Evolutionary conservation across 2,329 filamentous ascomycete genomes (phyloP).

Genomic region (Rhynchosporium graminicola): DNA sequence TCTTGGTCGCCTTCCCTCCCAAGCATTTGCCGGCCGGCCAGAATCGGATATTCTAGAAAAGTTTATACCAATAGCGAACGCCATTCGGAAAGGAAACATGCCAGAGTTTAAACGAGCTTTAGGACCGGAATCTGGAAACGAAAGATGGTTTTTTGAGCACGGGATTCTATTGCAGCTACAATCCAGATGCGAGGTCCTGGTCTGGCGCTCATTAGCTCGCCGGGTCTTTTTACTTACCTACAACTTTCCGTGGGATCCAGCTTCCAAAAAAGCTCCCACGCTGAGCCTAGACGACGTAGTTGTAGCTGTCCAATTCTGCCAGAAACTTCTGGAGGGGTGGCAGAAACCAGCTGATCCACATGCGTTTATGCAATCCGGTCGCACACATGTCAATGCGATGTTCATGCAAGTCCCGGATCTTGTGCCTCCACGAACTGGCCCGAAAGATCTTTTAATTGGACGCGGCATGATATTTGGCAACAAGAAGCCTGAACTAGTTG

Average conservation of each 20-base stretch:
- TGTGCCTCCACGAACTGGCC: slow-evolving; percentile 48
- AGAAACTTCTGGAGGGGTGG: slow-evolving; percentile 63
- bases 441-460: slow-evolving; percentile 53
- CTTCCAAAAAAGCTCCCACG: slow-evolving; percentile 67
- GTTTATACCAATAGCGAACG: slow-evolving; percentile 72
- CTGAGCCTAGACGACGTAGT: slow-evolving; percentile 72
- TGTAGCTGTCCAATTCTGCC: slow-evolving; percentile 62
- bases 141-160: slow-evolving; percentile 73
- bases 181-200: slow-evolving; percentile 75
- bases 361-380: slow-evolving; percentile 35
- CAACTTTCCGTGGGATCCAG: slow-evolving; percentile 60
- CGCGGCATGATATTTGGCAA: slow-evolving; percentile 67
- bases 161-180: slow-evolving; percentile 75
- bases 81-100: slow-evolving; percentile 75
- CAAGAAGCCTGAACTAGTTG: slow-evolving; percentile 56
- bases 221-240: slow-evolving; percentile 79
- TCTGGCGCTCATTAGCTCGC: slow-evolving; percentile 81
- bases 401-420: slow-evolving; percentile 49
- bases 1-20: slow-evolving; percentile 78
- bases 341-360: slow-evolving; percentile 37
- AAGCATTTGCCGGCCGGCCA: slow-evolving; percentile 64
- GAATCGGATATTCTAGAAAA: slow-evolving; percentile 65
- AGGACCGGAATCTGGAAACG: slow-evolving; percentile 52
- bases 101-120: slow-evolving; percentile 71
- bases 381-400: slow-evolving; percentile 49